Conservation (phyloP, 805 yeast species). For the Pichia kluyveri region DNA sequence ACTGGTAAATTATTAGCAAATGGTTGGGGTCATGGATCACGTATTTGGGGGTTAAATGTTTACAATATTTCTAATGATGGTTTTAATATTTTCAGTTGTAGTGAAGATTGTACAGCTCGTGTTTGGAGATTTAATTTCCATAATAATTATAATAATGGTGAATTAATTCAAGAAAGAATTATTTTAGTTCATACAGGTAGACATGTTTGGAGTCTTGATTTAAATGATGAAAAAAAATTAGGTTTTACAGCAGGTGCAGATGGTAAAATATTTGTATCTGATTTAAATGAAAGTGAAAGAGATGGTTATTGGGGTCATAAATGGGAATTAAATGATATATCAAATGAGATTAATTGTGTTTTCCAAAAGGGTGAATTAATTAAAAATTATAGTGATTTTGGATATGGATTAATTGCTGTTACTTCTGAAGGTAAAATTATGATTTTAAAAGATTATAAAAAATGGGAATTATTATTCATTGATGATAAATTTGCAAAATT, state of each 20-base stretch:
- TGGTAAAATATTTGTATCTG: conserved; percentile 65
- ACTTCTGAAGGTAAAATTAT: conserved; percentile 55
- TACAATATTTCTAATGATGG: conserved; percentile 21
- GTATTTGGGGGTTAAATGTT: conserved; percentile 81
- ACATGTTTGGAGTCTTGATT: conserved; percentile 77
- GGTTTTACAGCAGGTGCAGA: conserved; percentile 92
- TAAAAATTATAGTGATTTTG: conserved; percentile 48
- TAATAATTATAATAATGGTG: conserved; percentile 16
- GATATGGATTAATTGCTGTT: conserved; percentile 37
- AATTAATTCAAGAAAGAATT: conserved; percentile 35
- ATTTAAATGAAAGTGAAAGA: conserved; percentile 30
- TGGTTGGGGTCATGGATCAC: conserved; percentile 96
- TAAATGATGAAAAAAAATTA: conserved; percentile 33
- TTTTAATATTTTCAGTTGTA: conserved; percentile 47
- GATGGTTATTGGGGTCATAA: conserved; percentile 20
- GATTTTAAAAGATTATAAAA: conserved; percentile 15
- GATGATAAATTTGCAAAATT: conserved; percentile 21
- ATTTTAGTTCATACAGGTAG: conserved; percentile 75
- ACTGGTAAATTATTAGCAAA: conserved; percentile 54
- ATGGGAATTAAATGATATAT: conserved; percentile 29
- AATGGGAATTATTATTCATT: conserved; percentile 23
- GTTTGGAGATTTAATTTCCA: conserved; percentile 48
- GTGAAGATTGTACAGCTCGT: conserved; percentile 84
- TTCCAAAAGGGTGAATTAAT: conserved; percentile 44
- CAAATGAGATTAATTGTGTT: conserved; percentile 15